Conservation (phyloP, 768 basidiomycete genomes). For the Gyrodon lividus region DNA sequence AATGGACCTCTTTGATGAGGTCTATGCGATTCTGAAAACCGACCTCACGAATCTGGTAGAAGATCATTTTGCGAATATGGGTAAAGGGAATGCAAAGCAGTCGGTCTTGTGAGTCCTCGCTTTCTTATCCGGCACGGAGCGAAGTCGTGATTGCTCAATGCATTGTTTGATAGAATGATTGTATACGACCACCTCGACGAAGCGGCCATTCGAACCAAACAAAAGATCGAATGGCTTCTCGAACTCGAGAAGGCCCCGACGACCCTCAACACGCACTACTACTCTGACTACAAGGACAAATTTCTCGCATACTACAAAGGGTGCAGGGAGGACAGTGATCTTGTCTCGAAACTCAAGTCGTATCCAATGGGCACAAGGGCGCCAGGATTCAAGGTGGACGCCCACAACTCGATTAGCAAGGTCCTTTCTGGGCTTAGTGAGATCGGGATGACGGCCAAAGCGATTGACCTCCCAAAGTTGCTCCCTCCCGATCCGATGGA, state of each 20-base stretch:
- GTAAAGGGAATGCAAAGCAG: slow-evolving; percentile 49
- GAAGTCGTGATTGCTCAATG: not conserved
- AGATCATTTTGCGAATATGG: slow-evolving; percentile 48
- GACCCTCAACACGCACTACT: slow-evolving; percentile 49
- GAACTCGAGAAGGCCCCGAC: slow-evolving; percentile 45
- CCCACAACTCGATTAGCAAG: slow-evolving; percentile 26
- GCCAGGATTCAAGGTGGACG: not conserved
- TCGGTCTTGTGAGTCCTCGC: slow-evolving; percentile 38
- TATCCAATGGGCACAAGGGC: not conserved
- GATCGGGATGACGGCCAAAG: slow-evolving; percentile 30
- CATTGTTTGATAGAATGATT: slow-evolving; percentile 34
- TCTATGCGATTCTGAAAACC: slow-evolving; percentile 35
- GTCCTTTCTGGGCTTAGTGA: slow-evolving; percentile 15
- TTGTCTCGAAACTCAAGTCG: not conserved
- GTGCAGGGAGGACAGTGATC: slow-evolving; percentile 4
- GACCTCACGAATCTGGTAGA: slow-evolving; percentile 42
- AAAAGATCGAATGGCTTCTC: slow-evolving; percentile 46
- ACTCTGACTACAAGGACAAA: slow-evolving; percentile 45
- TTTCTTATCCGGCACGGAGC: not conserved
- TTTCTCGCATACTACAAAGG: slow-evolving; percentile 49
- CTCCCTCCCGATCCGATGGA: slow-evolving; percentile 51
- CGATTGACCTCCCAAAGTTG: slow-evolving; percentile 46
- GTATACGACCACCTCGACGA: slow-evolving; percentile 47
- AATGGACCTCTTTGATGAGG: slow-evolving; percentile 37
- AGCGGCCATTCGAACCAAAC: slow-evolving; percentile 38